Percentiles rank a stretch among this genome's conserved stretches.
phyloP scores from a whole-genome alignment of 371 early-diverging fungal species.

The Capillidium heterosporum region DNA sequence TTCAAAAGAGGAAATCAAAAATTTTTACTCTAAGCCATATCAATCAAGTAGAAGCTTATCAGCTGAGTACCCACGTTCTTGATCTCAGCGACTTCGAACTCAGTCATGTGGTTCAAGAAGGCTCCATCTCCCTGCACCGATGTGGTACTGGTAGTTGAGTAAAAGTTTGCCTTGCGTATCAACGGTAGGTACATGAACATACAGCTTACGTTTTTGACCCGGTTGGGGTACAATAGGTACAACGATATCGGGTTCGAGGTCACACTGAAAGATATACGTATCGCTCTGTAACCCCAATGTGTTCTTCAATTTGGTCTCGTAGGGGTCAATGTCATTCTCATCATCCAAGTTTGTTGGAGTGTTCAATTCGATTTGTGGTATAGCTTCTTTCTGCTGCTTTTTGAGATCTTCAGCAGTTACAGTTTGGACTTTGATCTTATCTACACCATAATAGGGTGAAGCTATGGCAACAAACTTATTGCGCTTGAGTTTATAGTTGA shows the following conservation, averaged over 20 bases:
- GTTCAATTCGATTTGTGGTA: neutral
- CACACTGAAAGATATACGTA: neutral
- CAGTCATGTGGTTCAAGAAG: neutral
- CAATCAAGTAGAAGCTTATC: neutral
- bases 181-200: neutral
- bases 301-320: neutral
- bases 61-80: neutral
- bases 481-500: neutral
- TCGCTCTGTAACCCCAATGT: conserved; percentile 1
- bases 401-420: neutral
- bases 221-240: neutral
- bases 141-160: neutral
- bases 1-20: too few relatives aligned
- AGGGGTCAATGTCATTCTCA: neutral
- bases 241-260: neutral
- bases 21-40: conserved; percentile 4
- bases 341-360: neutral
- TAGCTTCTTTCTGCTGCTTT: neutral
- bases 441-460: neutral
- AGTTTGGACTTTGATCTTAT: neutral
- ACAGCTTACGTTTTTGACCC: neutral
- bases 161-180: neutral
- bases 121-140: conserved; percentile 4
- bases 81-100: neutral
- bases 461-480: neutral